These are phyloP conservation scores for Penicillium paxilli DNA, from an alignment of 495 filamentous ascomycete species.

Conservation along the genomic window DNA sequence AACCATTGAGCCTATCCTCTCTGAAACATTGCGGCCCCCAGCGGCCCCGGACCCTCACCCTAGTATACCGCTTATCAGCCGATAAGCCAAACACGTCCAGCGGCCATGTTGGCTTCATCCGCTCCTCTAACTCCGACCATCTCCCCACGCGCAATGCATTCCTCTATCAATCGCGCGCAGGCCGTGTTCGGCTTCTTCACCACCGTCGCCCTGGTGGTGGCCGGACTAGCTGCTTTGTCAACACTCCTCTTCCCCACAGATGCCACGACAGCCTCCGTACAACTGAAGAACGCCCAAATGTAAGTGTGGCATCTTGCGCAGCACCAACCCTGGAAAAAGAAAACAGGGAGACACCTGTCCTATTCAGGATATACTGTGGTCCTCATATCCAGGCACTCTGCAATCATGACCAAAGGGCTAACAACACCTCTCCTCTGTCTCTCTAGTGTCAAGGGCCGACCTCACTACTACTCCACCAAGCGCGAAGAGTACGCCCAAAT, in stretches of 20 bases:
- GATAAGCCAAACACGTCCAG: slow-evolving; percentile 34
- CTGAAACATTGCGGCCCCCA: too few species aligned
- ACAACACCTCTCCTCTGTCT: background rate
- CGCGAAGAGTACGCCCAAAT: slow-evolving; percentile 94
- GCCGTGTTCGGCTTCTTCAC: slow-evolving; percentile 98
- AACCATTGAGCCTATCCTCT: too few species aligned
- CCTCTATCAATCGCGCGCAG: slow-evolving; percentile 76
- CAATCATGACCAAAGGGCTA: too few species aligned
- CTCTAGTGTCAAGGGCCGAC: slow-evolving; percentile 78
- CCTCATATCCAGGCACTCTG: too few species aligned
- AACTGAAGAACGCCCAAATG: slow-evolving; percentile 82
- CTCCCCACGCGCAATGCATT: slow-evolving; percentile 68
- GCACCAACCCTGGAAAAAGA: background rate
- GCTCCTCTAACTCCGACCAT: background rate
- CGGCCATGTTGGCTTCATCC: slow-evolving; percentile 45
- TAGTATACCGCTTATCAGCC: slow-evolving; percentile 15
- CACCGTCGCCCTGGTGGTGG: slow-evolving; percentile 82
- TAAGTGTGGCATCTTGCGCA: slow-evolving; percentile 49
- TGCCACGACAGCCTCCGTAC: slow-evolving; percentile 61
- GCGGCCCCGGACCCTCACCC: background rate
- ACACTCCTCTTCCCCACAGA: slow-evolving; percentile 69
- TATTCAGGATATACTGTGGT: too few species aligned
- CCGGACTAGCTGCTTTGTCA: slow-evolving; percentile 73
- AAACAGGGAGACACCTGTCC: background rate
- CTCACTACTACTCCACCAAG: slow-evolving; percentile 90